phyloP scores from a whole-genome alignment of 2,329 filamentous ascomycete genomes.

The Mycosphaerelloides madeirae region DNA sequence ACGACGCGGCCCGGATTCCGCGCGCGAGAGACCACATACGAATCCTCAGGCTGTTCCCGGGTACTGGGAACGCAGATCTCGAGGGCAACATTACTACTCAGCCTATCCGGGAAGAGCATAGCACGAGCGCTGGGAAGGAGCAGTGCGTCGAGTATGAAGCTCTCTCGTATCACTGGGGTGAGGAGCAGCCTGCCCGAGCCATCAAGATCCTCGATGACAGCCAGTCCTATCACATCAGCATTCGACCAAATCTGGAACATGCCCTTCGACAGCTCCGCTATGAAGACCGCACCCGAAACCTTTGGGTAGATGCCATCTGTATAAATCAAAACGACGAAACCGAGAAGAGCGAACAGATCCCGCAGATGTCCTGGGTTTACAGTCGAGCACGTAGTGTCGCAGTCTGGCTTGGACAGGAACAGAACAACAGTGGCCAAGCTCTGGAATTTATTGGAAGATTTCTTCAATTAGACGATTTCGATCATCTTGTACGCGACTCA shows the following conservation, averaged over 20 bases:
- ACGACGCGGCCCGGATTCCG: not conserved
- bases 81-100: not conserved
- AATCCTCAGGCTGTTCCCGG: not conserved
- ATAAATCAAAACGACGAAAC: conserved; percentile 9
- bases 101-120: not conserved
- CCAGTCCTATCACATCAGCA: not conserved
- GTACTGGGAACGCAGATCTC: not conserved
- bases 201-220: conserved; percentile 1
- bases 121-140: not conserved
- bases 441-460: not conserved
- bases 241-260: not conserved
- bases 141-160: not conserved
- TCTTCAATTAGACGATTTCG: not conserved
- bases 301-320: conserved; percentile 11
- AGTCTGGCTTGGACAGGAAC: conserved; percentile 4
- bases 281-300: not conserved
- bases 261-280: conserved; percentile 1
- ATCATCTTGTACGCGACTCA: not conserved
- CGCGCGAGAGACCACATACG: not conserved
- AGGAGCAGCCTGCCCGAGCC: not conserved
- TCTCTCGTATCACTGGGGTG: conserved; percentile 1
- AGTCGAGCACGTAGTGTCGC: conserved; percentile 1
- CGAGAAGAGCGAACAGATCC: conserved; percentile 5
- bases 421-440: not conserved
- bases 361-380: conserved; percentile 9